These are phyloP conservation scores for Gossypium lobatum DNA, from an alignment of 441 rosid species.

Conservation along the genomic window DNA sequence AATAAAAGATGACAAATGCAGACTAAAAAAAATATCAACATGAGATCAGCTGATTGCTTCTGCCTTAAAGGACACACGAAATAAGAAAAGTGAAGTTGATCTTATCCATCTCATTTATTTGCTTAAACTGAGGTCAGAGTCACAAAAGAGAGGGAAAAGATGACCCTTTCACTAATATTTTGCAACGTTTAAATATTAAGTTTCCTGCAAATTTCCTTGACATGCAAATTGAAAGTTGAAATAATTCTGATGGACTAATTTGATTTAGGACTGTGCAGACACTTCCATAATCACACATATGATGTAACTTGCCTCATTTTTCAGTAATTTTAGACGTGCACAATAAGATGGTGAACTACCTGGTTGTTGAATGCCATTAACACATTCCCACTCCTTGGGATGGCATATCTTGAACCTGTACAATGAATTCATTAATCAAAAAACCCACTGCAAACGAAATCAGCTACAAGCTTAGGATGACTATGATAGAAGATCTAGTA, in stretches of 20 bases:
- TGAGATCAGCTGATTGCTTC: not conserved
- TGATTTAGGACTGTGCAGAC: not conserved
- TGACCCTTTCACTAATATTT: not conserved
- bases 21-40: slow-evolving; percentile 1
- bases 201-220: not conserved
- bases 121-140: not conserved
- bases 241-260: not conserved
- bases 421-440: slow-evolving; percentile 21
- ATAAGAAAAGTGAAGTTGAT: not conserved
- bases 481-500: slow-evolving; percentile 4
- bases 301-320: not conserved
- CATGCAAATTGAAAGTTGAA: slow-evolving; percentile 1
- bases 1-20: not conserved
- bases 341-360: slow-evolving; percentile 37
- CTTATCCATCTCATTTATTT: not conserved
- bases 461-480: slow-evolving; percentile 4
- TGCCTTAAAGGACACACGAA: not conserved
- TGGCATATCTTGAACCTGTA: slow-evolving; percentile 91
- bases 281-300: not conserved
- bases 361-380: slow-evolving; percentile 90
- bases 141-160: not conserved
- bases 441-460: slow-evolving; percentile 16
- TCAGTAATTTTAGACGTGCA: slow-evolving; percentile 1
- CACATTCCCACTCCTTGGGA: slow-evolving; percentile 80
- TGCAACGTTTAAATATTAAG: not conserved